Evolutionary conservation across 2,329 filamentous ascomycete genomes (phyloP).

Genomic region (Pseudogymnoascus sp.): DNA sequence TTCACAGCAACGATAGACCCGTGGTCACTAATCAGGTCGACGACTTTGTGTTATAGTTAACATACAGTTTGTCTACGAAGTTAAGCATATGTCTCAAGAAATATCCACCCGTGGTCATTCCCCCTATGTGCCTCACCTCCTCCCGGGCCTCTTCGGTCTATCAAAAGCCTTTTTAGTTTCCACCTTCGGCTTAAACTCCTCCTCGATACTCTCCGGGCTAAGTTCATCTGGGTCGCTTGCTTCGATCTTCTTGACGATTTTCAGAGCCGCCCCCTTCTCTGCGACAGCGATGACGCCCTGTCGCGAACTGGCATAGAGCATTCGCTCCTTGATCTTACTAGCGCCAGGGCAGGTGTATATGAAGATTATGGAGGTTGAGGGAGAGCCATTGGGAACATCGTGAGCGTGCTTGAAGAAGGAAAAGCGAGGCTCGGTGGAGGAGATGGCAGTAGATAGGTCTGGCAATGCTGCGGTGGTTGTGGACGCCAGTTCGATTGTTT

Average conservation of each 20-base stretch:
- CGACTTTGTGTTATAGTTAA: background rate
- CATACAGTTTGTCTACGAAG: background rate
- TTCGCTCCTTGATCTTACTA: slow-evolving; percentile 72
- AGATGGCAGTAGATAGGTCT: slow-evolving; percentile 55
- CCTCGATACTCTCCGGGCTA: slow-evolving; percentile 55
- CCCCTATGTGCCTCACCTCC: slow-evolving; percentile 17
- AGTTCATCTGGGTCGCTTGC: slow-evolving; percentile 64
- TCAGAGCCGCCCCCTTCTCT: slow-evolving; percentile 56
- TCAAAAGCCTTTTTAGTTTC: slow-evolving; percentile 64
- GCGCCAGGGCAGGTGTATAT: slow-evolving; percentile 73
- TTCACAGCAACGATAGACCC: background rate
- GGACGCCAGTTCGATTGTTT: slow-evolving; percentile 60
- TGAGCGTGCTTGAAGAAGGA: slow-evolving; percentile 67
- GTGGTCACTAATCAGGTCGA: background rate
- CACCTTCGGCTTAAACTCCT: slow-evolving; percentile 61
- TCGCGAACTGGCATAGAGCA: slow-evolving; percentile 74
- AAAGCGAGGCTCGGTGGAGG: slow-evolving; percentile 63
- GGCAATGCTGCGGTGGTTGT: slow-evolving; percentile 46
- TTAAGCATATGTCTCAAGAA: background rate
- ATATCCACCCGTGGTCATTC: background rate
- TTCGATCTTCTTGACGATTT: slow-evolving; percentile 64
- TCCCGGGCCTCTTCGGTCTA: slow-evolving; percentile 70
- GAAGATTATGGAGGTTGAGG: slow-evolving; percentile 61
- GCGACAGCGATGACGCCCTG: slow-evolving; percentile 60
- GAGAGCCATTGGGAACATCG: slow-evolving; percentile 41